Evolutionary conservation across 176 grass and related monocot genomes (phyloP), one percentile per base, ranked within the genome.

Genomic region (Pharus latifolius): DNA sequence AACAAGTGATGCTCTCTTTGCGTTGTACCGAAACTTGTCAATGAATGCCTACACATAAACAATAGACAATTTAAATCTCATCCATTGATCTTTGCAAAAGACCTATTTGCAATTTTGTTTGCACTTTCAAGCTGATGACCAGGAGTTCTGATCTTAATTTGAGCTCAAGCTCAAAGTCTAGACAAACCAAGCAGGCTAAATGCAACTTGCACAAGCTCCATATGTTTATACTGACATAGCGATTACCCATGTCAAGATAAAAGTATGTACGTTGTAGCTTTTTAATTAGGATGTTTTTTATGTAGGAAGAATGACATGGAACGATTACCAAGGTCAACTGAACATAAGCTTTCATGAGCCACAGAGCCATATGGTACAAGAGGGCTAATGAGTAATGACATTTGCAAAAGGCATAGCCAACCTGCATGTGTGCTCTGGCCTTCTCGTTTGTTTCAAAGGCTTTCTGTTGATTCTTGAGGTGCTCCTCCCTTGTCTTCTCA

Each of bases 11-110:
- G 92, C 92, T 44, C 92, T 74, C 78, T 96, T 96, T 74, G 92
- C 92, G 79, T 91, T 96, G 79, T 92, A 98, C 2, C 89, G 70
- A 50, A 98, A 98, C 61, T 98, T 98, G 72, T 98, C 94, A 68
- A 93, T 98, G 54, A 98, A 93, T 61, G 71, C 79, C 94, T 98
- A 62, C 86, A 84, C 6, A 76, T 24, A 31, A 51, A 75, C 28
- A 37, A 47, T 2, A 74, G 60, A 85, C 28, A 22, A 65, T 41
- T 30, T 34, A 74, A 80, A 37, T 12, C 11, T 69, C 37, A 56
- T 6, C 2, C 11, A 13, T 53, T 45, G 27, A 37, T 23, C 18
- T 37, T 70, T 46, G 14, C 1, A 54, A 53, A 63, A 60, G 30
- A 68, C 63, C 5, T 15, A 89, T 28, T 15, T 54, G 65, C 7